A percentile compares a stretch with the other conserved stretches of the same genome.
Evolutionary conservation across 305 asterid species (phyloP).

Genomic region (Galium porrigens): DNA sequence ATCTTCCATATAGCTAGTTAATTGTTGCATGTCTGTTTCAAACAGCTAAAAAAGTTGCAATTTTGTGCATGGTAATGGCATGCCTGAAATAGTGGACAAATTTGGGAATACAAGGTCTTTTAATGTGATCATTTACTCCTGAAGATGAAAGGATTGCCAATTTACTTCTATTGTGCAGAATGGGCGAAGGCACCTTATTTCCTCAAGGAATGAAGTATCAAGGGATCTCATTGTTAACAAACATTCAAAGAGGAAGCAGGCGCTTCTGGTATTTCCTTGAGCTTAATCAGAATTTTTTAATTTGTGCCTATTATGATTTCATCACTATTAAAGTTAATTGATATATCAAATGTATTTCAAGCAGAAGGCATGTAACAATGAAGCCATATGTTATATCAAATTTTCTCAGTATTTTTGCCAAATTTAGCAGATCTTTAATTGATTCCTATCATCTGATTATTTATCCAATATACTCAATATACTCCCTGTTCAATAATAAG

Average conservation of each 20-base stretch:
- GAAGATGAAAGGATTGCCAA: constrained; percentile 17
- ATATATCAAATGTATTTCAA: too few species aligned
- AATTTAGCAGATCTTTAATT: not conserved
- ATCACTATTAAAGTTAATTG: not conserved
- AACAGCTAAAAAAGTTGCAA: not conserved
- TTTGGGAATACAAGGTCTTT: not conserved
- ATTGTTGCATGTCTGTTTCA: not conserved
- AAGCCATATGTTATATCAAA: not conserved
- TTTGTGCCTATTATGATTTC: not conserved
- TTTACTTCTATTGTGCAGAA: constrained; percentile 45
- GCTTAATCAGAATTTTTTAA: constrained; percentile 4
- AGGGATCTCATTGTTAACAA: constrained; percentile 83
- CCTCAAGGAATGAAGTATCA: constrained; percentile 92
- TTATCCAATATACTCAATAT: not conserved
- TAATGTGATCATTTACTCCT: not conserved
- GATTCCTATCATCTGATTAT: not conserved
- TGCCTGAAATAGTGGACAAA: not conserved
- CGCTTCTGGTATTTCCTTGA: constrained; percentile 58
- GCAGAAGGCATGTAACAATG: not conserved
- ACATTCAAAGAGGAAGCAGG: constrained; percentile 80
- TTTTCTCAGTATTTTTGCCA: too few species aligned
- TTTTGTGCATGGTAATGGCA: not conserved
- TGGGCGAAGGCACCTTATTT: constrained; percentile 86
- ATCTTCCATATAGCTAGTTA: constrained; percentile 9
- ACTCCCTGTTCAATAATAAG: not conserved